These are phyloP conservation scores for Lathyrus aphaca DNA, from an alignment of 306 rosid species.

Conservation along the genomic window DNA sequence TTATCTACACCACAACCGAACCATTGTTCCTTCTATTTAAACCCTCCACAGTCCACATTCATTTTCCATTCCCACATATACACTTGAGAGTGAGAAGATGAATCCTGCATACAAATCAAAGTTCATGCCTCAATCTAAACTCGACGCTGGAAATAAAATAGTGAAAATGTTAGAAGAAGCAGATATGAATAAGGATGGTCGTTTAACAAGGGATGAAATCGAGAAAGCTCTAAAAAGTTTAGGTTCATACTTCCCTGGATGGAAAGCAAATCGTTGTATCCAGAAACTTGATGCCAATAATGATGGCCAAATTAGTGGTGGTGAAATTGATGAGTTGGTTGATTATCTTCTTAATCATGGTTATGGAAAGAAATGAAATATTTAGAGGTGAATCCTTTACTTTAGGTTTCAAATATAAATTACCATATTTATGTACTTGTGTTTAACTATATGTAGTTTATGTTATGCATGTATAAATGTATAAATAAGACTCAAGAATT, in stretches of 20 bases:
- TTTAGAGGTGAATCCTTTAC: too few species aligned
- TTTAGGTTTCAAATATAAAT: too few species aligned
- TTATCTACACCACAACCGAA: too few species aligned
- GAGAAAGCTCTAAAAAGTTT: constrained; percentile 16
- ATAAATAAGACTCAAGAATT: too few species aligned
- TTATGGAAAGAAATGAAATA: not conserved
- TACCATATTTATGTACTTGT: too few species aligned
- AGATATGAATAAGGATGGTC: not conserved
- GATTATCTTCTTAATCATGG: not conserved
- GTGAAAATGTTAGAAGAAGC: not conserved
- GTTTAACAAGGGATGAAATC: constrained; percentile 21
- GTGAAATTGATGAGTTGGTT: not conserved
- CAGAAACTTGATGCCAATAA: not conserved
- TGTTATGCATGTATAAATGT: too few species aligned
- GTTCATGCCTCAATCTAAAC: not conserved
- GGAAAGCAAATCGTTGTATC: constrained; percentile 4
- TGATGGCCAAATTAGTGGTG: constrained; percentile 27
- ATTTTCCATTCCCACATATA: too few species aligned
- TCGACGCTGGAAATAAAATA: not conserved
- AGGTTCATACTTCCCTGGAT: constrained; percentile 13
- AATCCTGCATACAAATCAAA: too few species aligned
- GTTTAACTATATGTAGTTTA: too few species aligned
- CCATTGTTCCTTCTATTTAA: too few species aligned
- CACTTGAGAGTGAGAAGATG: too few species aligned
- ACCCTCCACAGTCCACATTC: too few species aligned